Evolutionary conservation across 768 basidiomycete species (phyloP), one percentile per base, ranked within the genome.

Genomic region (Xanthoconium purpureum): DNA sequence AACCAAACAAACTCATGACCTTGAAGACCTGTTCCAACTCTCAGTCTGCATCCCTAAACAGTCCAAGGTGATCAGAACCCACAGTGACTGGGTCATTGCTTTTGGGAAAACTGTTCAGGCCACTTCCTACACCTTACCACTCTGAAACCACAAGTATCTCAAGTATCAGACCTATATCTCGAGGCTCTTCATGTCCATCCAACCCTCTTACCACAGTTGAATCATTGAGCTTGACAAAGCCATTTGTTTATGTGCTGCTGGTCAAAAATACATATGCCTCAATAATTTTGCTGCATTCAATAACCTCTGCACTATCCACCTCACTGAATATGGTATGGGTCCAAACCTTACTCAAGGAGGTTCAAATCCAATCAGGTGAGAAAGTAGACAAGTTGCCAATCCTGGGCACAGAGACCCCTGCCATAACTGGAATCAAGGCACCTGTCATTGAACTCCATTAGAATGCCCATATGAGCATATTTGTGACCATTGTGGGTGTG

Each of bases 11-110:
- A 20, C 52, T 0, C 55, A 58, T 33, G 32, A 33, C 3, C 6
- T 61, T 6, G 47, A 51, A n/a, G 50, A 52, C 0, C 20, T 59
- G 5, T 57, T 60, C 24, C 50, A 61, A 11, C 7, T 63, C 8
- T 20, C 48, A 0, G 3, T 63, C 0, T 3, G 20, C 17, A 3
- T 24, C 5, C 40, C 48, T 3, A 37, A 36, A 5, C 15, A 20
- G 0, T 28, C 35, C 6, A 28, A 17, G 7, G 13, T 14, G 2
- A 36, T 48, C 8, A 14, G 11, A 1, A 15, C 36, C 10, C 30
- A 32, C 5, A 5, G 45, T 3, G 30, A 46, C 2, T 46, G 30
- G 45, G 12, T 46, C n/a, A 33, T 32, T 3, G n/a, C 45, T 1
- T 46, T 46, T n/a, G 11, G 5, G 1, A 48, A 36, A 12, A 24